Base-by-base conservation (phyloP, 1,139 yeast genomes). In the Yamadazyma jaroonii region DNA sequence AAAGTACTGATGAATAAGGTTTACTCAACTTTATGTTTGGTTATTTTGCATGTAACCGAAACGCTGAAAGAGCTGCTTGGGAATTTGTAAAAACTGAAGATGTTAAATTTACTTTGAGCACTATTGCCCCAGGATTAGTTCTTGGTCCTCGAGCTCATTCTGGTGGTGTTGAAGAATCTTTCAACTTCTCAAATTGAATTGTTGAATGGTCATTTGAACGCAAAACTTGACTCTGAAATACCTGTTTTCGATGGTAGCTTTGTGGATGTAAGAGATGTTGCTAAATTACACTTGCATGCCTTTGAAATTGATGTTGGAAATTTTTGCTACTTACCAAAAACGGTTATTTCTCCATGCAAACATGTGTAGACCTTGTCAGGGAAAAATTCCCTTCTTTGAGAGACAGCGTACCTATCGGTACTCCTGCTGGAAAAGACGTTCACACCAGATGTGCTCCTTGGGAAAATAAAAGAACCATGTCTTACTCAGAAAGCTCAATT, bases 201-300 rank as follows among this genome's bases (percentile, higher is more conserved):
- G 25, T 51, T 68, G 39, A 47, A 53, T 31, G 14, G 13, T 21
- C 31, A 48, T 21, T 31, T 48, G 11, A 48, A 52, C 38, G 25
- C 39, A 24, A 38, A 37, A 13, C 27, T 42, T 15, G 38, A 41
- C 27, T 17, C 24, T 7, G 24, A 31, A 21, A 25, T 50, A 25
- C 52, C 53, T 13, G 32, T 29, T 3, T 3, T 3, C 14, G 26
- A n/a, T 7, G 51, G 49, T 12, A 41, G 41, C n/a, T 56, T 53
- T 52, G 61, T 67, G 27, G 80, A 76, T 46, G 81, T 75, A 2
- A 60, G 79, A 36, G 79, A 76, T 46, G 66, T 72, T 7, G 77
- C 80, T 2, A 49, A 49, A 37, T 77, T 77, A 7, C 81, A 74
- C 47, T 53, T 74, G 11, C 44, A 49, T 25, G 71, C 72, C 1